These are phyloP conservation scores for Pleurotus tuber-regium DNA, from an alignment of 768 basidiomycete genomes.

Conservation along the genomic window DNA sequence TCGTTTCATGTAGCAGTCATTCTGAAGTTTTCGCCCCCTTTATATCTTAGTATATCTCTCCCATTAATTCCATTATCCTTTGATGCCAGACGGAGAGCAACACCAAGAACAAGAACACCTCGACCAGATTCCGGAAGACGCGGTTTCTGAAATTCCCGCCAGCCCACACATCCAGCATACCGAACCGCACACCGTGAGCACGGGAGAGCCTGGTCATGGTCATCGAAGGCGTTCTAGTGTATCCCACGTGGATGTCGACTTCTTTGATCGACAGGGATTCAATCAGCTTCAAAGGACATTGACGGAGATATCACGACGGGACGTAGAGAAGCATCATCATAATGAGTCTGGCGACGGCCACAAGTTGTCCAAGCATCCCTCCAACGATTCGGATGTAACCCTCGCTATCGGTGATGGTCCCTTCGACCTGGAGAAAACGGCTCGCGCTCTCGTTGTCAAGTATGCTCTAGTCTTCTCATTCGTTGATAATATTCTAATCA, in stretches of 20 bases:
- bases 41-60: background rate
- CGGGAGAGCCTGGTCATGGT: background rate
- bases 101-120: background rate
- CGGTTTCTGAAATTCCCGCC: background rate
- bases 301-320: constrained; percentile 13
- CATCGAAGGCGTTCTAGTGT: constrained; percentile 12
- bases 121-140: background rate
- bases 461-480: constrained; percentile 13
- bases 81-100: background rate
- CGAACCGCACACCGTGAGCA: background rate
- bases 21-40: background rate
- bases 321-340: background rate
- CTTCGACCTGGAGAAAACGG: constrained; percentile 28
- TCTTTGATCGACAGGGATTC: constrained; percentile 47
- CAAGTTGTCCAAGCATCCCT: background rate
- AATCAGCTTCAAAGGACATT: constrained; percentile 22
- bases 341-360: too few species aligned
- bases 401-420: constrained; percentile 22
- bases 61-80: too few species aligned
- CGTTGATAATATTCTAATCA: background rate
- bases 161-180: background rate
- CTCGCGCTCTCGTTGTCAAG: constrained; percentile 24
- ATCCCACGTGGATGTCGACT: constrained; percentile 36
- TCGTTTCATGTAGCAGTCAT: background rate
- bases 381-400: constrained; percentile 18